phyloP scores from a whole-genome alignment of 805 yeast genomes.

The Candida endomychidarum region DNA sequence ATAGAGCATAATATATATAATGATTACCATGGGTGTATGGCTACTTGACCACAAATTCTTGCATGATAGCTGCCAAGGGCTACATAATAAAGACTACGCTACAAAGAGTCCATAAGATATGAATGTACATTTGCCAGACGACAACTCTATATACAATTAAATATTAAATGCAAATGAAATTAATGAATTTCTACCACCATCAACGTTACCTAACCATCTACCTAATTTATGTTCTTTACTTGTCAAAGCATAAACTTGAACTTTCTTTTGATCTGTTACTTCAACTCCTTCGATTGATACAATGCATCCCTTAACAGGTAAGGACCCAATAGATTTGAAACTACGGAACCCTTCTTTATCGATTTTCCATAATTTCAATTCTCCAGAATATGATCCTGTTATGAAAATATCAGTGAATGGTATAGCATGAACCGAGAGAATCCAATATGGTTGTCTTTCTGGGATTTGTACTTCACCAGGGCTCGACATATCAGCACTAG shows the following conservation, averaged over 20 bases:
- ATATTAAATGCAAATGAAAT: slow-evolving; percentile 35
- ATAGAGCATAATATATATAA: not conserved
- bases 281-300: slow-evolving; percentile 61
- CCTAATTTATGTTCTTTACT: slow-evolving; percentile 88
- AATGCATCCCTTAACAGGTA: slow-evolving; percentile 70
- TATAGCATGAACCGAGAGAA: slow-evolving; percentile 75
- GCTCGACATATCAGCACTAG: slow-evolving; percentile 55
- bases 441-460: slow-evolving; percentile 75
- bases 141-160: slow-evolving; percentile 14
- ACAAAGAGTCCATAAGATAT: too few species aligned
- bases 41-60: too few species aligned
- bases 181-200: slow-evolving; percentile 69
- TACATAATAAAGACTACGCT: too few species aligned
- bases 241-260: slow-evolving; percentile 57
- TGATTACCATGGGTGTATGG: too few species aligned
- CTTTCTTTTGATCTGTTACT: slow-evolving; percentile 43
- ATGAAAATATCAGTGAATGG: slow-evolving; percentile 84
- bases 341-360: slow-evolving; percentile 56
- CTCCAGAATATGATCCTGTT: slow-evolving; percentile 87
- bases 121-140: too few species aligned
- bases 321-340: slow-evolving; percentile 55
- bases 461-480: slow-evolving; percentile 57
- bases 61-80: too few species aligned
- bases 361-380: slow-evolving; percentile 74
- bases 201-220: slow-evolving; percentile 69